Evolutionary conservation across 2,329 filamentous ascomycete genomes (phyloP).

Genomic region (Fusarium euwallaceae): DNA sequence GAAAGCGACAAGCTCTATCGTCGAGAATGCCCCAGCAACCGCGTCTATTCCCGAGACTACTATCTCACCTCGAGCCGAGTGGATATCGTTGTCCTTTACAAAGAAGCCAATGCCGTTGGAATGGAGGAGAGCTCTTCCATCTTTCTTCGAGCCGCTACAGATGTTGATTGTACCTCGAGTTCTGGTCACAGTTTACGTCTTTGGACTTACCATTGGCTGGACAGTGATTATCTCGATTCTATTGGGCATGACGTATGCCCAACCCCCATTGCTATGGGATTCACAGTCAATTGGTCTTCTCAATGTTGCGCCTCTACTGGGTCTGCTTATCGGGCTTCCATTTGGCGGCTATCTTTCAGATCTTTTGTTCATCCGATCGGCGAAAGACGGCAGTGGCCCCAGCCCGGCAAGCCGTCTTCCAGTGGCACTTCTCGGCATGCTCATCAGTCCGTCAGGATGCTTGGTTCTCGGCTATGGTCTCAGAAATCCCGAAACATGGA

Average conservation of each 20-base stretch:
- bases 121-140: neutral
- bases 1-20: neutral
- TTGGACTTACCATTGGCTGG: conserved; percentile 17
- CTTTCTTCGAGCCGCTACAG: neutral
- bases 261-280: neutral
- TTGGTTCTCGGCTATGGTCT: conserved; percentile 5
- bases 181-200: conserved; percentile 4
- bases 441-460: conserved; percentile 10
- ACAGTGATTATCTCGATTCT: conserved; percentile 11
- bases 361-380: neutral
- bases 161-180: conserved; percentile 7
- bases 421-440: neutral
- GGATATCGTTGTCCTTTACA: neutral
- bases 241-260: conserved; percentile 1
- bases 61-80: neutral
- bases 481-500: neutral
- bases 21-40: neutral
- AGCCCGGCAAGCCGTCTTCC: neutral
- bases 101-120: neutral
- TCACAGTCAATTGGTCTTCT: neutral
- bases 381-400: neutral
- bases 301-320: neutral
- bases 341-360: conserved; percentile 8
- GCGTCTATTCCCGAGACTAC: neutral
- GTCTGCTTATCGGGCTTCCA: conserved; percentile 4